phyloP scores from a whole-genome alignment of 495 filamentous ascomycete species.

The Stereocaulon alpinum region DNA sequence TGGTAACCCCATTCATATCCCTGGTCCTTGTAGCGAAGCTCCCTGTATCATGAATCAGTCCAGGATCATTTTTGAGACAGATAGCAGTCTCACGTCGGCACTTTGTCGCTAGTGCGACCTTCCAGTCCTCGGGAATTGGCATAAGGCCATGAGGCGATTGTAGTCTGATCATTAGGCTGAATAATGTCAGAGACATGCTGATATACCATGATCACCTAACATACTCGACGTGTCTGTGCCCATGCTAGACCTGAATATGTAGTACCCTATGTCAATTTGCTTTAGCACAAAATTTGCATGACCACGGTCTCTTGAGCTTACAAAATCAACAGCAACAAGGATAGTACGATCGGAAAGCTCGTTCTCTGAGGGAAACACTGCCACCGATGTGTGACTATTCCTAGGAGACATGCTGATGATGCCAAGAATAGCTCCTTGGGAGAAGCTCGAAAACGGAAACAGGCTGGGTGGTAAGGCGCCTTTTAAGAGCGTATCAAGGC shows the following conservation, averaged over 20 bases:
- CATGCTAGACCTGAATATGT: conserved; percentile 39
- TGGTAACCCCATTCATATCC: conserved; percentile 38
- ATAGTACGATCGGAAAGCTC: not conserved
- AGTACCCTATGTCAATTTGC: conserved; percentile 11
- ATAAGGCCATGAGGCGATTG: conserved; percentile 19
- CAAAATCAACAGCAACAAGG: conserved; percentile 18
- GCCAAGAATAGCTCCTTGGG: too few relatives aligned
- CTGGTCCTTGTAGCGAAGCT: conserved; percentile 28
- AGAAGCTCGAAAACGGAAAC: too few relatives aligned
- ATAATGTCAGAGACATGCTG: not conserved
- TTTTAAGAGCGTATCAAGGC: too few relatives aligned
- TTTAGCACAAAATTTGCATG: not conserved
- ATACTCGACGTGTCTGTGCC: conserved; percentile 27
- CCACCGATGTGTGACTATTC: too few relatives aligned
- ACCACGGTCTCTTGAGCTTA: conserved; percentile 15
- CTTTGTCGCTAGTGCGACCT: conserved; percentile 28
- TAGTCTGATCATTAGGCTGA: conserved; percentile 20
- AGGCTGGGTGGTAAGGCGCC: too few relatives aligned
- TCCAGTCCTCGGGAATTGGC: conserved; percentile 10
- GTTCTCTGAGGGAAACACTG: not conserved
- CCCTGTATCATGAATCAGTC: conserved; percentile 2
- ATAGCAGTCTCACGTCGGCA: conserved; percentile 17
- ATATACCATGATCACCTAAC: too few relatives aligned
- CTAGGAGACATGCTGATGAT: too few relatives aligned
- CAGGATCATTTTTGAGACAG: not conserved